These are phyloP conservation scores for Heracleum sosnowskyi DNA, from an alignment of 129 eudicot genomes.

Conservation along the genomic window DNA sequence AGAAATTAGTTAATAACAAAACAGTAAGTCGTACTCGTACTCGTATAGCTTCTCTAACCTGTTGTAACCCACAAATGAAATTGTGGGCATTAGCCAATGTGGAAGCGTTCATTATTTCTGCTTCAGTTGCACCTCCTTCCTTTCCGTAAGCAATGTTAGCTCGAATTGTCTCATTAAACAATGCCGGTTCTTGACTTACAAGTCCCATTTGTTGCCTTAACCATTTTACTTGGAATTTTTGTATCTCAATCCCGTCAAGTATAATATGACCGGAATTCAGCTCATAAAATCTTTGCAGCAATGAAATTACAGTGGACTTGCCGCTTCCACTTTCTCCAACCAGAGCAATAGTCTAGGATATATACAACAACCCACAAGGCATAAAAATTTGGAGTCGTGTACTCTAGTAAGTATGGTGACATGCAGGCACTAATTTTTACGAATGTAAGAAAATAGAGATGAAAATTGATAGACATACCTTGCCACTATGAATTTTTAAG, in stretches of 20 bases:
- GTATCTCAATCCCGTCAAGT: conserved; percentile 53
- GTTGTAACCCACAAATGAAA: conserved; percentile 53
- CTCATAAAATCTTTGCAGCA: conserved; percentile 71
- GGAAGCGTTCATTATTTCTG: conserved; percentile 59
- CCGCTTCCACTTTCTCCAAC: conserved; percentile 90
- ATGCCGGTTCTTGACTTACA: conserved; percentile 62
- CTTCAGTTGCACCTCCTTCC: conserved; percentile 58
- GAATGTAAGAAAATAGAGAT: background rate
- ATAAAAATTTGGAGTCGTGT: background rate
- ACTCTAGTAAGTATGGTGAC: background rate
- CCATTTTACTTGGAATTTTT: conserved; percentile 65
- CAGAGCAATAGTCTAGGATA: conserved; percentile 51
- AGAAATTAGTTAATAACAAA: background rate
- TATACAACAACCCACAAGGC: background rate
- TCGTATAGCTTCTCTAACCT: conserved; percentile 21
- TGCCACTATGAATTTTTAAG: conserved; percentile 60
- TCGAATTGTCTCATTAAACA: conserved; percentile 66
- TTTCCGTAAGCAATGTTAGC: conserved; percentile 70
- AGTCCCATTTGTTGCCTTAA: conserved; percentile 74
- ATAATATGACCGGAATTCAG: conserved; percentile 51
- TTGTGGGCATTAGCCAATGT: conserved; percentile 73
- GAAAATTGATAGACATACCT: conserved; percentile 22
- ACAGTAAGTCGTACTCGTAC: background rate
- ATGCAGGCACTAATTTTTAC: background rate
- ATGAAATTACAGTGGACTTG: conserved; percentile 53